These are phyloP conservation scores for Condylostoma magnum DNA, from an alignment of 169 alveolate genomes.

Conservation along the genomic window DNA sequence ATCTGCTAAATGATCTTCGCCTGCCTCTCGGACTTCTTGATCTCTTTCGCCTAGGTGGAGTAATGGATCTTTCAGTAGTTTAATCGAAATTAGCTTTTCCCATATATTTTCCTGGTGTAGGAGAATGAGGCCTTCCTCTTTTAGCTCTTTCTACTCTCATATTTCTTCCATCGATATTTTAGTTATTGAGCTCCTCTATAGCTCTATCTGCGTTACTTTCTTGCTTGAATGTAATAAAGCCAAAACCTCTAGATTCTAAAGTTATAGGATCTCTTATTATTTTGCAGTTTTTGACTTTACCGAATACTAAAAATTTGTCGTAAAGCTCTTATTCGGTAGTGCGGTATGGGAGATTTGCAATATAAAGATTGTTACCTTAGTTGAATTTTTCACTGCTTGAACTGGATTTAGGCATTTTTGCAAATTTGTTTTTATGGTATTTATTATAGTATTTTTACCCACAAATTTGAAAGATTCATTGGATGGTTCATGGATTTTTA, in stretches of 20 bases:
- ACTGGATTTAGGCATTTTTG: too few species aligned
- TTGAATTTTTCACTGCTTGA: too few species aligned
- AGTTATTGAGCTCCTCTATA: not conserved
- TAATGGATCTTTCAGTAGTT: conserved; percentile 19
- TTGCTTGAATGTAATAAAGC: conserved; percentile 26
- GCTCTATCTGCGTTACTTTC: conserved; percentile 19
- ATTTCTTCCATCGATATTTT: not conserved
- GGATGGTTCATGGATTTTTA: too few species aligned
- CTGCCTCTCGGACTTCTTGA: conserved; percentile 6
- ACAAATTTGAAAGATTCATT: too few species aligned
- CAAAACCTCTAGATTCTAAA: conserved; percentile 15
- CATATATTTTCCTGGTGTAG: conserved; percentile 26
- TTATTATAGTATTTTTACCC: too few species aligned
- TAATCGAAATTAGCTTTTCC: conserved; percentile 19
- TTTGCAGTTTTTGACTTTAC: conserved; percentile 23
- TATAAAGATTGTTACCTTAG: conserved; percentile 20
- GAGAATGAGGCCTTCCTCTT: not conserved
- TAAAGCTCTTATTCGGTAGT: conserved; percentile 9
- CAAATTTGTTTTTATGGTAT: too few species aligned
- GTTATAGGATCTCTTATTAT: conserved; percentile 24
- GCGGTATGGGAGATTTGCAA: conserved; percentile 18
- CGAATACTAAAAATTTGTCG: conserved; percentile 3
- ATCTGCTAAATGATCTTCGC: too few species aligned
- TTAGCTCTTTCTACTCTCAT: conserved; percentile 14
- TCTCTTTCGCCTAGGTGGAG: not conserved